phyloP scores from a whole-genome alignment of 345 rosid genomes.

The Litchi chinensis region DNA sequence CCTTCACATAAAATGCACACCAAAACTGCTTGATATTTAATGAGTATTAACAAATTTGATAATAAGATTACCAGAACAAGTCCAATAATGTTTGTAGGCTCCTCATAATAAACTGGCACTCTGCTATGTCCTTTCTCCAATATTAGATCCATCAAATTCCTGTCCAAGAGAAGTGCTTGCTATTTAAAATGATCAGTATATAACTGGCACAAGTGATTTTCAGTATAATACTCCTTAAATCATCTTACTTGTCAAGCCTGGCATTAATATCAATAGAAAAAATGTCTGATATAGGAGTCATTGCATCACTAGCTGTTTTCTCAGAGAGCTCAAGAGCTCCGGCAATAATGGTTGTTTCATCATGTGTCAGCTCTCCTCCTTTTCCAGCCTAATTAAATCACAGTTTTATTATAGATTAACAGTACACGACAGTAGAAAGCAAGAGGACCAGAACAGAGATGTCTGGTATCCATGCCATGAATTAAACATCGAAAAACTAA shows the following conservation, averaged over 20 bases:
- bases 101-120: constrained; percentile 94
- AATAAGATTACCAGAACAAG: constrained; percentile 64
- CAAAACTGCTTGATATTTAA: background rate
- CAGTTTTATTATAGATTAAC: background rate
- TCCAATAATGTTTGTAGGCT: constrained; percentile 86
- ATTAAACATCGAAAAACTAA: background rate
- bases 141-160: constrained; percentile 77
- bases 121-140: constrained; percentile 99
- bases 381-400: constrained; percentile 75
- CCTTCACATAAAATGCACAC: background rate
- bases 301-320: constrained; percentile 86
- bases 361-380: constrained; percentile 97
- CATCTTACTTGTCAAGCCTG: constrained; percentile 73
- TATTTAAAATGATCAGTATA: constrained; percentile 13
- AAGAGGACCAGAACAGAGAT: background rate
- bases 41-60: background rate
- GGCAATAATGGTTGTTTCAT: constrained; percentile 96
- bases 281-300: constrained; percentile 83
- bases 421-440: background rate
- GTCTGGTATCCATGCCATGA: background rate
- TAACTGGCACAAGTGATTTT: constrained; percentile 19
- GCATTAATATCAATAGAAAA: constrained; percentile 86
- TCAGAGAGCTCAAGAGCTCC: constrained; percentile 95
- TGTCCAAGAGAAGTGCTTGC: constrained; percentile 32
- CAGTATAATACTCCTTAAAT: constrained; percentile 11